A percentile compares a stretch with the other conserved stretches of the same genome.
Evolutionary conservation across 495 filamentous ascomycete genomes (phyloP).

Genomic region (Neurospora sp.): DNA sequence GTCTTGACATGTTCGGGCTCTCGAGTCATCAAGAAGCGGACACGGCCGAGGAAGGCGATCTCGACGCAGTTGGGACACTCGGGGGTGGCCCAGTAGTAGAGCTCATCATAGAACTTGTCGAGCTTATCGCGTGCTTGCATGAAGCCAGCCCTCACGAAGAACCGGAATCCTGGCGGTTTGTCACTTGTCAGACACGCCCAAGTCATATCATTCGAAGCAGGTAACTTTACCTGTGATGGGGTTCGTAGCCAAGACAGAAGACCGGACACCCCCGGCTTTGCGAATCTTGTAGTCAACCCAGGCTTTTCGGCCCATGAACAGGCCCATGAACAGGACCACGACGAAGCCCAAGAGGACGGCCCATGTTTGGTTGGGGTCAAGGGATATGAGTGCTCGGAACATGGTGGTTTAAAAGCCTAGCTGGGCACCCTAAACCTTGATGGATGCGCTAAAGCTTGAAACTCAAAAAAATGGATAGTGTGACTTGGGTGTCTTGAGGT

Average conservation of each 20-base stretch:
- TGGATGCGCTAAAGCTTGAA: neutral
- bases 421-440: neutral
- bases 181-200: neutral
- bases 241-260: slow-evolving; percentile 13
- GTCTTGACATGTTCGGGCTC: slow-evolving; percentile 51
- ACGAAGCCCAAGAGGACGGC: slow-evolving; percentile 4
- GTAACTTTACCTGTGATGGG: slow-evolving; percentile 11
- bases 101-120: slow-evolving; percentile 19
- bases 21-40: slow-evolving; percentile 37
- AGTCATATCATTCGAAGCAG: neutral
- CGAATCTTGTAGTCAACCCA: slow-evolving; percentile 12
- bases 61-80: slow-evolving; percentile 31
- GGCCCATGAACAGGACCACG: slow-evolving; percentile 2
- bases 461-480: neutral
- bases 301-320: slow-evolving; percentile 2
- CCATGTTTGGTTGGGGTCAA: neutral
- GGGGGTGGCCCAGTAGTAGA: slow-evolving; percentile 21
- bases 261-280: slow-evolving; percentile 10
- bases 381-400: neutral
- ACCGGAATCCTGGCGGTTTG: slow-evolving; percentile 6
- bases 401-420: neutral
- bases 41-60: slow-evolving; percentile 18
- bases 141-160: slow-evolving; percentile 11
- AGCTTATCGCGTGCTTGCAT: slow-evolving; percentile 23
- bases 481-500: neutral